Conservation (phyloP, 1,284 basidiomycete species). For the Cystobasidium sp. region DNA sequence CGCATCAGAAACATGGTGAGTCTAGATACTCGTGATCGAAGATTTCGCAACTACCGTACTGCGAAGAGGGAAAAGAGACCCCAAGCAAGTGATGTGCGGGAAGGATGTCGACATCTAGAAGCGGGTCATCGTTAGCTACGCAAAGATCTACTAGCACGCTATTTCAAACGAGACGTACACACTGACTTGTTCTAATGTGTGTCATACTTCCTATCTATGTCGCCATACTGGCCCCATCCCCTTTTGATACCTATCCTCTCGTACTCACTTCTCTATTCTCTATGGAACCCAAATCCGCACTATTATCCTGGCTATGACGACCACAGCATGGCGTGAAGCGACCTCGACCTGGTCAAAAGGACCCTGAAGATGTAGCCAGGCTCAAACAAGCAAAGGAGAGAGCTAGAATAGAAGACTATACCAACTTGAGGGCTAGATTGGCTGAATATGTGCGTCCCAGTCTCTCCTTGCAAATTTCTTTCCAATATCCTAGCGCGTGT, state of each 20-base stretch:
- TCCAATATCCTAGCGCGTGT: background rate
- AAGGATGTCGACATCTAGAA: too few species aligned
- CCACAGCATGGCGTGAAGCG: conserved; percentile 78
- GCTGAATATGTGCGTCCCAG: conserved; percentile 1
- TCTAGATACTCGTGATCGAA: background rate
- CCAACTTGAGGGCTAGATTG: conserved; percentile 62
- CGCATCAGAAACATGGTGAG: conserved; percentile 2
- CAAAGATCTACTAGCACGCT: too few species aligned
- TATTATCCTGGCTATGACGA: background rate
- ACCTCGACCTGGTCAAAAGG: conserved; percentile 54
- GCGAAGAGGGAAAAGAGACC: too few species aligned
- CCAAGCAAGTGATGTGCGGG: background rate
- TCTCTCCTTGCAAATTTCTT: background rate
- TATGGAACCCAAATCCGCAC: too few species aligned
- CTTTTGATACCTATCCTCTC: too few species aligned
- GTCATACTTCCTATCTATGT: too few species aligned
- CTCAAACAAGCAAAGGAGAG: conserved; percentile 72
- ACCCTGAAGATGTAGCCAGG: conserved; percentile 64
- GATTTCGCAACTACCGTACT: background rate
- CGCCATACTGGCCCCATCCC: too few species aligned
- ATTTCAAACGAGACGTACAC: too few species aligned
- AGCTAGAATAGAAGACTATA: conserved; percentile 75
- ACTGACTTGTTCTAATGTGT: too few species aligned
- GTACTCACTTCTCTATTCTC: too few species aligned
- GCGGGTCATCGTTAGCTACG: too few species aligned